Evolutionary conservation across 345 rosid genomes (phyloP), one percentile per base, ranked within the genome.

Genomic region (Lagerstroemia speciosa): DNA sequence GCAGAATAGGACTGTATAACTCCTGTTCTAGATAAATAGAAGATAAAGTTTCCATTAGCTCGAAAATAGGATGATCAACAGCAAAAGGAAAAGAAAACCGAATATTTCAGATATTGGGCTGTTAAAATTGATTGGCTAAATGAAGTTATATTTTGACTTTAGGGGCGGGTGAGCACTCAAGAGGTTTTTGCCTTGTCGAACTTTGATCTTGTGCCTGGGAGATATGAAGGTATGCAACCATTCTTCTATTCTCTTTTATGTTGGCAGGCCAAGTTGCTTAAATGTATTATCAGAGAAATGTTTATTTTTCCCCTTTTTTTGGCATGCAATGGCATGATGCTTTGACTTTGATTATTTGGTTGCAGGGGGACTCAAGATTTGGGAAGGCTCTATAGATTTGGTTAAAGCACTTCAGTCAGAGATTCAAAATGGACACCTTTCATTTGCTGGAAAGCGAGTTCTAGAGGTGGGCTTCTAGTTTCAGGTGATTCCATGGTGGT

Each of bases 301-400:
- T 58, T 2, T 7, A 8, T 24, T 26, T 46, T 26, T 50, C 34
- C 9, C 37, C 31, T 38, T 48, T 11, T 14, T 3, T 24, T 11
- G 57, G 45, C 31, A 6, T 52, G 45, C 63, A 50, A 33, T 33
- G 24, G 27, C 29, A 52, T 65, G 6, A 33, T 67, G 17, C 22
- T 29, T 40, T 45, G 31, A 26, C 53, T 20, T 14, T 72, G 36
- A 37, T 22, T 30, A 8, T 68, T 40, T 38, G 45, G 34, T 58
- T 63, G 36, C 74, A 94, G 99, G 99, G 0, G 99, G 99, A 41
- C 84, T 94, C 67, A 94, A 94, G 83, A 88, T 94, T 41, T 91
- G 99, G 97, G 99, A 94, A 81, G 95, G 97, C 63, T 94, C 99
- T 15, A 64, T 91, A 29, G 99, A 94, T 85, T 95, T 94, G 67